phyloP scores from a whole-genome alignment of 352 stramenopile genomes.

The Globisporangium mamillatum region DNA sequence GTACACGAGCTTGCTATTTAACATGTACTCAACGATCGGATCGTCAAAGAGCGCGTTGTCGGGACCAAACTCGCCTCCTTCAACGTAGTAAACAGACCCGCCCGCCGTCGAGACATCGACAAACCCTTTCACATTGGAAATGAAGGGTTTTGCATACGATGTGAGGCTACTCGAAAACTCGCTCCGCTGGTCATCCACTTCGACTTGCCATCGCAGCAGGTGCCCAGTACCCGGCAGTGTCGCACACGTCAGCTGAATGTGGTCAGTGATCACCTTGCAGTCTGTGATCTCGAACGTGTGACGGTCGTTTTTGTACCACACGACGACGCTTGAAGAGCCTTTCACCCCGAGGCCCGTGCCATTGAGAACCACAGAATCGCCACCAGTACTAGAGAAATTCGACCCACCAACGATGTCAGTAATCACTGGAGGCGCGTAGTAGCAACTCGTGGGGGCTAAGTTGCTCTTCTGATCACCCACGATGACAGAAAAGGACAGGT shows the following conservation, averaged over 20 bases:
- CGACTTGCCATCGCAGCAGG: slow-evolving; percentile 35
- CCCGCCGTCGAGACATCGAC: slow-evolving; percentile 39
- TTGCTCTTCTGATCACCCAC: slow-evolving; percentile 35
- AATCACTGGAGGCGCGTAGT: slow-evolving; percentile 35
- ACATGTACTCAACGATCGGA: slow-evolving; percentile 51
- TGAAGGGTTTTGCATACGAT: slow-evolving; percentile 31
- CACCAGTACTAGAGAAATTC: slow-evolving; percentile 31
- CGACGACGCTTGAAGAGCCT: slow-evolving; percentile 26
- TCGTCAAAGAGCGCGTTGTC: slow-evolving; percentile 42
- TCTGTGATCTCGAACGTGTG: slow-evolving; percentile 38
- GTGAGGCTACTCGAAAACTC: slow-evolving; percentile 4
- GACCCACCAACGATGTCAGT: slow-evolving; percentile 6
- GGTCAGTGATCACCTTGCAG: slow-evolving; percentile 40
- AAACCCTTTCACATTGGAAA: slow-evolving; percentile 45
- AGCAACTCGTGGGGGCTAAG: slow-evolving; percentile 22
- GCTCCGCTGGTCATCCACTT: slow-evolving; percentile 37
- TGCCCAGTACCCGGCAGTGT: slow-evolving; percentile 35
- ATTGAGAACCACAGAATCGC: slow-evolving; percentile 33
- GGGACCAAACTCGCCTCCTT: slow-evolving; percentile 50
- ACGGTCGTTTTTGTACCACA: slow-evolving; percentile 37
- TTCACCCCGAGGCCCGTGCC: slow-evolving; percentile 45
- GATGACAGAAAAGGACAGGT: slow-evolving; percentile 34
- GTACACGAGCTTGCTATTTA: slow-evolving; percentile 29
- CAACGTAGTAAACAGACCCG: slow-evolving; percentile 43
- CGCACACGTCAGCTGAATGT: slow-evolving; percentile 37